Conservation (phyloP, 129 eudicot species). For the Centrapalus pauciflorus region DNA sequence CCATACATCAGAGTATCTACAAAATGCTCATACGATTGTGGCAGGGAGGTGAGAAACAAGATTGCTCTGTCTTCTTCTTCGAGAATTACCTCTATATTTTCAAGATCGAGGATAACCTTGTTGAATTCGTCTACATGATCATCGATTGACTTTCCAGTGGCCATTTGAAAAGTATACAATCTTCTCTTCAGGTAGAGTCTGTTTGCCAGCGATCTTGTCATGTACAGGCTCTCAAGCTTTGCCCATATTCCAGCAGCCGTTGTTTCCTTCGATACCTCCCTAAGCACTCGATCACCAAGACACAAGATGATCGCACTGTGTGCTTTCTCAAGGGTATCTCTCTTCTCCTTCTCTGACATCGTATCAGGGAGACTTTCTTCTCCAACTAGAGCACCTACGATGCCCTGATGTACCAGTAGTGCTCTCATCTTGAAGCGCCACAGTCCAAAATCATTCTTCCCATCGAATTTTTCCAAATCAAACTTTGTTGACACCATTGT, state of each 20-base stretch:
- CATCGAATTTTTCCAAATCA: no score
- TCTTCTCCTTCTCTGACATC: neutral
- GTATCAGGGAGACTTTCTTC: no score
- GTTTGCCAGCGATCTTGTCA: neutral
- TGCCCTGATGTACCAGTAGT: no score
- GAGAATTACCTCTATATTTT: neutral
- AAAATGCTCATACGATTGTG: neutral
- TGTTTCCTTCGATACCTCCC: neutral
- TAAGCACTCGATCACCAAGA: neutral
- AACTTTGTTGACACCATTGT: no score
- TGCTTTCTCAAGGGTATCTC: neutral
- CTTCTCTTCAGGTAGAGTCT: neutral
- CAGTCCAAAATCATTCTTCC: no score
- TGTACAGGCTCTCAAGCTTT: neutral
- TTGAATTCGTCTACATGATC: no score
- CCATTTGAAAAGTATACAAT: no score
- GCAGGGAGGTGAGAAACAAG: neutral
- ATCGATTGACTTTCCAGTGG: no score
- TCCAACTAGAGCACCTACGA: no score
- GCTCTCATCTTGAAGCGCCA: no score
- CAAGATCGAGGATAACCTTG: no score
- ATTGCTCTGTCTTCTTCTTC: neutral
- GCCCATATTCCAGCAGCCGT: neutral
- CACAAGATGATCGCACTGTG: neutral
- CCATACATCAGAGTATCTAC: neutral